Conservation (phyloP, 441 rosid species). For the Bruguiera hainesii region DNA sequence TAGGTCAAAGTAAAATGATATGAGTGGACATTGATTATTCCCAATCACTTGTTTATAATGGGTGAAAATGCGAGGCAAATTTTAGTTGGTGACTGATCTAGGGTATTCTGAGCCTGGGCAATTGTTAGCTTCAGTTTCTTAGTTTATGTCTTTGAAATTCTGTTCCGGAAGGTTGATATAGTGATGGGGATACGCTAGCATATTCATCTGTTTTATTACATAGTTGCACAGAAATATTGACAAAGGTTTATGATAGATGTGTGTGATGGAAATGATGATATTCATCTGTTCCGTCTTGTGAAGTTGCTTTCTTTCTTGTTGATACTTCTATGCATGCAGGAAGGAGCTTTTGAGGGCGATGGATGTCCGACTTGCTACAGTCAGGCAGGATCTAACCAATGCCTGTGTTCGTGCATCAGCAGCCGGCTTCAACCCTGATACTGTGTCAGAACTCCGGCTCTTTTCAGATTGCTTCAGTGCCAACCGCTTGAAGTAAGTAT, state of each 20-base stretch:
- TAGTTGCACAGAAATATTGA: not conserved
- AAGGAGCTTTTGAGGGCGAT: constrained; percentile 96
- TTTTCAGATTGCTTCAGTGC: constrained; percentile 93
- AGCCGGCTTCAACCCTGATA: constrained; percentile 74
- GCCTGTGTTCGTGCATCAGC: constrained; percentile 82
- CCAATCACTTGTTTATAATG: too few species aligned
- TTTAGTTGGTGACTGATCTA: not conserved
- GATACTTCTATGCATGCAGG: constrained; percentile 38
- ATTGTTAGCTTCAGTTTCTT: not conserved
- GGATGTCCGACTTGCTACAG: constrained; percentile 84
- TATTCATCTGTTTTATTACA: not conserved
- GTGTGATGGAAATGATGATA: not conserved
- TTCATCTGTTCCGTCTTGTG: not conserved
- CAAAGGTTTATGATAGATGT: constrained; percentile 10
- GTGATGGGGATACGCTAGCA: not conserved
- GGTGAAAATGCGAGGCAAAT: too few species aligned
- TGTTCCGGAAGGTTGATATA: not conserved
- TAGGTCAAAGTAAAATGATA: not conserved
- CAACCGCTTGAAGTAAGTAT: constrained; percentile 80
- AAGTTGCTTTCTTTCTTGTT: constrained; percentile 12
- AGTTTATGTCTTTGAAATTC: not conserved
- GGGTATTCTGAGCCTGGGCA: not conserved
- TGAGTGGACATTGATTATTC: too few species aligned
- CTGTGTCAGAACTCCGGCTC: constrained; percentile 63
- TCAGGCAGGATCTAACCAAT: constrained; percentile 68